Base-by-base conservation (phyloP, 2,329 filamentous ascomycete genomes). In the Claviceps fusiformis region DNA sequence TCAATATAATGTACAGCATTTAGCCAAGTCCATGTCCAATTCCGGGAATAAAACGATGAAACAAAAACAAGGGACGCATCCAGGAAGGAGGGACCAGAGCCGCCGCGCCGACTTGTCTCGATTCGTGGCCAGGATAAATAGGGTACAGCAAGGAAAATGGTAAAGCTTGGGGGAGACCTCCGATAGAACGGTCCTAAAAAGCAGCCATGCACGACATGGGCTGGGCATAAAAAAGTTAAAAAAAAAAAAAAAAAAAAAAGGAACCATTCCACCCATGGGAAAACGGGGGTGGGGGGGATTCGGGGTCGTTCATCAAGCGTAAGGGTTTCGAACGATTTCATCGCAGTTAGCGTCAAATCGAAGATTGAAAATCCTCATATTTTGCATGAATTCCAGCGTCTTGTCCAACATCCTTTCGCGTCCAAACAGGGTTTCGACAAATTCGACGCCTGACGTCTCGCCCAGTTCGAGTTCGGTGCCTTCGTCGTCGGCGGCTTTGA, bases 341-440 rank as follows among this genome's bases (percentile, higher is more conserved):
- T 95, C 89, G 73, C 90, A 95, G 76, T 97, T 96, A 70, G 88
- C 89, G 65, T 96, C 90, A 70, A 96, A 98, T 50, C 92, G 86
- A 72, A 95, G 82, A 69, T 87, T 90, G 89, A 92, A 98, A 41
- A 91, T 77, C 52, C 88, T 82, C 65, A 95, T 85, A 60, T 83
- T 84, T 61, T 87, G 83, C 89, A 97, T 97, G 71, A 96, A 82
- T 71, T 87, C 88, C 75, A 96, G 89, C 2, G 92, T 96, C 71
- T 85, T 85, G 69, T 91, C 85, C 55, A 96, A 78, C 73, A 96
- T 88, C 59, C 90, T 82, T 67, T 97, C 92, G 59, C 87, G 85
- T 61, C 91, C 92, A 64, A 97, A 97, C 63, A 98, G 88, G 53
- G 89, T 91, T 69, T 96, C 86, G 65, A 98, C 92, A 65, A 98